These are phyloP conservation scores for Aspergillus affinis DNA, from an alignment of 495 filamentous ascomycete genomes.

Conservation along the genomic window DNA sequence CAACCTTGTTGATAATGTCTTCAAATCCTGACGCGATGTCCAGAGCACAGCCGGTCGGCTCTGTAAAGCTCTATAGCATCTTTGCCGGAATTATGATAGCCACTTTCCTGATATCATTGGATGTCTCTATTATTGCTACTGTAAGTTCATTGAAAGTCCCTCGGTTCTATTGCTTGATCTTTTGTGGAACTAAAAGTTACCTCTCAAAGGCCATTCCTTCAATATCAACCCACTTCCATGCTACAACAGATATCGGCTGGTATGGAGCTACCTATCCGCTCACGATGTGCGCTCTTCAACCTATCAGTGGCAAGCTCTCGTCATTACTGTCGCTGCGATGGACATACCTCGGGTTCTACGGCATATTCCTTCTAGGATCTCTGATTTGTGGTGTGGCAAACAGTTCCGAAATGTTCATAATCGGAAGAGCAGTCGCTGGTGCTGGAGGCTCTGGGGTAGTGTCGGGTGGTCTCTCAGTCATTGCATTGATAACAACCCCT, in stretches of 20 bases:
- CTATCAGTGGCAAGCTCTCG: constrained; percentile 43
- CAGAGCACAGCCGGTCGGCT: constrained; percentile 6
- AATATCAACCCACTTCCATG: constrained; percentile 47
- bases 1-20: constrained; percentile 2
- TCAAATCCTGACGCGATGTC: constrained; percentile 4
- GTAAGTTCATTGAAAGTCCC: constrained; percentile 1
- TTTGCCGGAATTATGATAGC: constrained; percentile 3
- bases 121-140: constrained; percentile 6
- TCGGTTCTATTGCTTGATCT: background rate
- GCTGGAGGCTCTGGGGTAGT: constrained; percentile 48
- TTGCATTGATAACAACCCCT: constrained; percentile 9
- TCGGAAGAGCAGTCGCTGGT: constrained; percentile 77
- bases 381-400: constrained; percentile 70
- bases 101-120: constrained; percentile 6
- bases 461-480: constrained; percentile 26
- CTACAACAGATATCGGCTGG: constrained; percentile 49
- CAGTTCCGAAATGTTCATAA: constrained; percentile 64
- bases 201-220: constrained; percentile 39
- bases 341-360: constrained; percentile 61
- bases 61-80: constrained; percentile 9
- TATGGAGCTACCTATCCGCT: constrained; percentile 55
- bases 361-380: constrained; percentile 71
- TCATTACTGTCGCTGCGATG: constrained; percentile 60
- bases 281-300: constrained; percentile 58
- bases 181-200: constrained; percentile 2